A percentile compares a stretch with the other conserved stretches of the same genome.
phyloP scores from a whole-genome alignment of 345 rosid species.

The Clarkia xantiana region DNA sequence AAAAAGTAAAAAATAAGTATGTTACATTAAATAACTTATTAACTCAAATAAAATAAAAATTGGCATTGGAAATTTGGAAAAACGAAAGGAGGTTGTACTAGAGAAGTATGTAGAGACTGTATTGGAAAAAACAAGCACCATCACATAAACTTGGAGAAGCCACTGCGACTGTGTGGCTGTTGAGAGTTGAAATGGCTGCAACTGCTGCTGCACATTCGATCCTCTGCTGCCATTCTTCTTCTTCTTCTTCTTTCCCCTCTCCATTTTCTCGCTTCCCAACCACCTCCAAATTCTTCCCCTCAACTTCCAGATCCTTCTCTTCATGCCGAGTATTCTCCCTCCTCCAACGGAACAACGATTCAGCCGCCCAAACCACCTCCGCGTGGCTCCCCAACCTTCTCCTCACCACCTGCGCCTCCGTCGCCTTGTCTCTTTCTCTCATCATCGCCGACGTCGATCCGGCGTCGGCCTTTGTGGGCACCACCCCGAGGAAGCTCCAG shows the following conservation, averaged over 20 bases:
- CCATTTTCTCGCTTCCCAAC: constrained; percentile 24
- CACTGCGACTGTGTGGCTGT: not conserved
- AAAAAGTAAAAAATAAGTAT: no score
- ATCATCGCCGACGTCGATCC: constrained; percentile 37
- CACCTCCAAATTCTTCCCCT: constrained; percentile 11
- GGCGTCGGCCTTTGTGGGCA: constrained; percentile 60
- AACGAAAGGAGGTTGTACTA: no score
- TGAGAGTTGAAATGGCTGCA: constrained; percentile 8
- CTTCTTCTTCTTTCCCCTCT: constrained; percentile 19
- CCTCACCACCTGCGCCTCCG: constrained; percentile 48
- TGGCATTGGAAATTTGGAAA: not conserved
- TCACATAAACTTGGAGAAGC: constrained; percentile 3
- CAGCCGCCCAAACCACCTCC: not conserved
- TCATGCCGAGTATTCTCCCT: constrained; percentile 11
- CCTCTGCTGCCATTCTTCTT: constrained; percentile 34
- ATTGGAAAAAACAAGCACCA: not conserved
- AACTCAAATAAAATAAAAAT: not conserved
- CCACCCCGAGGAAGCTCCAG: constrained; percentile 56
- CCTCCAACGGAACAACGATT: constrained; percentile 1
- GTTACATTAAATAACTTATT: no score
- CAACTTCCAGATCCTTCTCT: constrained; percentile 6
- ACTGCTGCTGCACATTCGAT: constrained; percentile 32
- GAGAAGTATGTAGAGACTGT: no score
- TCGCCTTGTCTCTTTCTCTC: constrained; percentile 50
- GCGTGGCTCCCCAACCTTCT: constrained; percentile 21